phyloP scores from a whole-genome alignment of 192 early-diverging fungal genomes.

The Entophlyctis helioformis region DNA sequence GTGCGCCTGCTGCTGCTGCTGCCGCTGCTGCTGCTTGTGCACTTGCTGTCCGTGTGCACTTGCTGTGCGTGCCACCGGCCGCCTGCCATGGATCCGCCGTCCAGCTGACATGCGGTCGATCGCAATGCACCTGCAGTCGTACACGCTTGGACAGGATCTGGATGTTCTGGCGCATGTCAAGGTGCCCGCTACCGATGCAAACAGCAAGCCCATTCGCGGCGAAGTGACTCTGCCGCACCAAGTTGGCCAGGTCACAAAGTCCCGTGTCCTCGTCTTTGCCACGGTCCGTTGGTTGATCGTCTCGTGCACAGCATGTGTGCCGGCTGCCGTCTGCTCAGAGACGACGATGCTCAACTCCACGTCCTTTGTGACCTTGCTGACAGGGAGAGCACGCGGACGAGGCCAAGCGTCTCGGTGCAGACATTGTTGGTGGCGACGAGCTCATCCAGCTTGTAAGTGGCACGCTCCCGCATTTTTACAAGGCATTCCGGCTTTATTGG shows the following conservation, averaged over 20 bases:
- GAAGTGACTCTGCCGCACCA: conserved; percentile 57
- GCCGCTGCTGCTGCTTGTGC: neutral
- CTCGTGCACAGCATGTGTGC: no score
- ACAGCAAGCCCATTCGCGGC: conserved; percentile 68
- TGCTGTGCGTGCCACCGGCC: neutral
- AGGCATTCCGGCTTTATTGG: no score
- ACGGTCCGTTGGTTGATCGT: conserved; percentile 19
- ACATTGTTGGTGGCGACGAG: conserved; percentile 77
- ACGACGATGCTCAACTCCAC: neutral
- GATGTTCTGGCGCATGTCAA: conserved; percentile 16
- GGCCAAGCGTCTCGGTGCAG: conserved; percentile 67
- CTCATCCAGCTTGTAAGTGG: conserved; percentile 50
- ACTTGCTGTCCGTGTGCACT: neutral
- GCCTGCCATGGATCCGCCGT: neutral
- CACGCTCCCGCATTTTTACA: no score
- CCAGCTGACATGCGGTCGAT: neutral
- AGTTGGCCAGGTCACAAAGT: conserved; percentile 34
- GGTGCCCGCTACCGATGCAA: conserved; percentile 50
- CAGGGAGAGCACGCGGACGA: conserved; percentile 68
- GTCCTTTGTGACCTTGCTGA: neutral
- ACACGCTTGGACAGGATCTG: conserved; percentile 17
- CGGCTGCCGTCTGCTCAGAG: no score
- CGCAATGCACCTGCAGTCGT: conserved; percentile 7
- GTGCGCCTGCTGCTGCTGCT: conserved; percentile 3
- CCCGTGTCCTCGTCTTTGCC: conserved; percentile 70